Percentiles rank a stretch among this genome's conserved stretches.
Evolutionary conservation across 768 basidiomycete species (phyloP).

Genomic region (Lactarius hatsudake): DNA sequence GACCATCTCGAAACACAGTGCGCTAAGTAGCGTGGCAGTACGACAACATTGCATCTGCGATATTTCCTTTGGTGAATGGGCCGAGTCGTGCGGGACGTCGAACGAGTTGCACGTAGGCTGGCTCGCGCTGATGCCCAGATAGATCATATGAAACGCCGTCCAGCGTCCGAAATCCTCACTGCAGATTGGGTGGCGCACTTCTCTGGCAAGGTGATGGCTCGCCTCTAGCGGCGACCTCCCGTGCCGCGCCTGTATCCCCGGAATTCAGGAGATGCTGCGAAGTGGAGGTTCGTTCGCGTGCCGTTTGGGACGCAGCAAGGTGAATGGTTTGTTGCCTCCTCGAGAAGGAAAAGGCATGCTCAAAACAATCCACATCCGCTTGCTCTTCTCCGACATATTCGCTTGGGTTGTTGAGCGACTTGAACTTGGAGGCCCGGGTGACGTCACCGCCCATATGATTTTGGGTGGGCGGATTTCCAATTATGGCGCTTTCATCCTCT

Average conservation of each 20-base stretch:
- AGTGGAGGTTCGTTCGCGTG: background rate
- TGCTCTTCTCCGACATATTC: conserved; percentile 31
- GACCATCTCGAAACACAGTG: conserved; percentile 57
- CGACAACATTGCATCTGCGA: conserved; percentile 1
- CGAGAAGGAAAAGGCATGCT: conserved; percentile 37
- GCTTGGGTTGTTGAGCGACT: background rate
- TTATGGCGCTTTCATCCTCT: background rate
- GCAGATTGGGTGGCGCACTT: conserved; percentile 57
- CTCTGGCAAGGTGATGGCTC: conserved; percentile 30
- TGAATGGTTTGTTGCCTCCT: conserved; percentile 21
- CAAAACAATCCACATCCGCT: conserved; percentile 32
- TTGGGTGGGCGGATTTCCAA: conserved; percentile 6
- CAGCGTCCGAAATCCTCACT: conserved; percentile 54
- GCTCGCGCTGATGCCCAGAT: conserved; percentile 54
- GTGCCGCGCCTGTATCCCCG: background rate
- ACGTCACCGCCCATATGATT: too few species aligned
- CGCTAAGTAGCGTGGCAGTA: conserved; percentile 36
- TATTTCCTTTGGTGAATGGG: conserved; percentile 42
- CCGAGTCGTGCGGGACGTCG: conserved; percentile 49
- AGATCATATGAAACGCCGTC: conserved; percentile 62
- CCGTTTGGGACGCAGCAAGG: background rate
- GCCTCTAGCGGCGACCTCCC: conserved; percentile 33
- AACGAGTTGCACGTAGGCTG: conserved; percentile 57
- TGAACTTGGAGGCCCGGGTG: background rate
- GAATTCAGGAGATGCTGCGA: background rate